A percentile compares a stretch with the other conserved stretches of the same genome.
Conservation (phyloP, 2,329 filamentous ascomycete species). For the Cyclaneusma minus region DNA sequence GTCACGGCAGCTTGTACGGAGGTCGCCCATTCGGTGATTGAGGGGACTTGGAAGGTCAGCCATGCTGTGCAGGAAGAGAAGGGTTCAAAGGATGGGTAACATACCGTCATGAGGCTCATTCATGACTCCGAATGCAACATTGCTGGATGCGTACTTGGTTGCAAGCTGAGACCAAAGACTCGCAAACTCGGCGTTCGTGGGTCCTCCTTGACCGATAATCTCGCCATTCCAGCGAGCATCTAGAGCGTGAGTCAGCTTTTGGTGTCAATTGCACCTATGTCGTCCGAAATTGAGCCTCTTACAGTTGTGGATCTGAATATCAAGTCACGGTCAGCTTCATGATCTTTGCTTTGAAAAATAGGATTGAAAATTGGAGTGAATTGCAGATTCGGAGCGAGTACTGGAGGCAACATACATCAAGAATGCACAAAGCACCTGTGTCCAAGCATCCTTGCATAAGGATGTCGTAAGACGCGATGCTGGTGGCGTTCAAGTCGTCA, state of each 20-base stretch:
- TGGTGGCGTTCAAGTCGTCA: conserved; percentile 29
- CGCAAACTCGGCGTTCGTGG: conserved; percentile 39
- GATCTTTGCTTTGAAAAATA: no score
- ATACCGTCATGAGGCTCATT: conserved; percentile 46
- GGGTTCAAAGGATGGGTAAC: background rate
- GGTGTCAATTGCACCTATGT: no score
- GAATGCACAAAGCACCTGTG: conserved; percentile 40
- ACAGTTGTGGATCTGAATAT: conserved; percentile 31
- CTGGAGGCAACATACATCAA: conserved; percentile 28
- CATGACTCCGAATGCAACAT: conserved; percentile 50
- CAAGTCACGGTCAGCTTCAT: background rate
- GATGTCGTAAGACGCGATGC: conserved; percentile 34
- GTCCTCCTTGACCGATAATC: conserved; percentile 51
- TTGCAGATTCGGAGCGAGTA: no score
- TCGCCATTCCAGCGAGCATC: conserved; percentile 40
- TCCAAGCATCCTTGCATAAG: conserved; percentile 39
- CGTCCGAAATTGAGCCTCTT: background rate
- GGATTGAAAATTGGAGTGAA: background rate
- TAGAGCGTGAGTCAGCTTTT: conserved; percentile 23
- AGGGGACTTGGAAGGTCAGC: conserved; percentile 17
- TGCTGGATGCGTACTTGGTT: conserved; percentile 35
- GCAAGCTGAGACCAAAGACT: conserved; percentile 43
- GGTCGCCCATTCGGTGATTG: conserved; percentile 39
- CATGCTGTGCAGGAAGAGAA: background rate
- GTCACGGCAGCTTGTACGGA: conserved; percentile 47